Base-by-base conservation (phyloP, 345 rosid genomes). In the Ricinus communis region DNA sequence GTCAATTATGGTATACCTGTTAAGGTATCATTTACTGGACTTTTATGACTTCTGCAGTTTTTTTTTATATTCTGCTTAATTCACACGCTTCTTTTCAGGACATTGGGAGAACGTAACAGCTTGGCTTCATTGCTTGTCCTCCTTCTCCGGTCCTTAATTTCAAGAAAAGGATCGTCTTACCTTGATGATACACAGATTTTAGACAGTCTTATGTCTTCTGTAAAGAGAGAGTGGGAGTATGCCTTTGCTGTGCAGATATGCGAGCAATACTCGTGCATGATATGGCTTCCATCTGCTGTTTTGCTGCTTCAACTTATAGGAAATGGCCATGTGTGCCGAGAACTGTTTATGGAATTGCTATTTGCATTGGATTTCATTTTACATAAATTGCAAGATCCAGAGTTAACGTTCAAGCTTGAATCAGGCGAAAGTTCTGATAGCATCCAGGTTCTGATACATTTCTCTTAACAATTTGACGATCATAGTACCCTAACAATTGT, bases 241-340 rank as follows among this genome's bases (percentile, higher is more conserved):
- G 66, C 79, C 47, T 95, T 92, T 76, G 87, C 93, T n/a, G 59
- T 85, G 65, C 92, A 86, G 77, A 80, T 95, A 75, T 85, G 87
- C 81, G 90, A 87, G 75, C 97, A 89, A 59, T 90, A 85, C 76
- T 79, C 98, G 25, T 87, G 91, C 78, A 65, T 72, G 62, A 83
- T 82, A 78, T 95, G 99, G 99, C 97, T 95, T 78, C 89, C 94
- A 27, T 87, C 97, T 59, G 80, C 92, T 53, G 88, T 87, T 76
- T 79, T 38, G 66, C 73, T 87, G 81, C 88, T 95, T 74, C 81
- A 76, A 79, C 74, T 65, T 60, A 79, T 87, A 60, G 80, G 75
- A 72, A 59, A 61, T 66, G 81, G 71, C 55, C 66, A 72, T 77
- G 71, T 77, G 50, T 62, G 79, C 53, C 78, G 69, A 74, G 83